Evolutionary conservation across 331 rosid genomes (phyloP), one percentile per base, ranked within the genome.

Genomic region (Dryas integrifolia): DNA sequence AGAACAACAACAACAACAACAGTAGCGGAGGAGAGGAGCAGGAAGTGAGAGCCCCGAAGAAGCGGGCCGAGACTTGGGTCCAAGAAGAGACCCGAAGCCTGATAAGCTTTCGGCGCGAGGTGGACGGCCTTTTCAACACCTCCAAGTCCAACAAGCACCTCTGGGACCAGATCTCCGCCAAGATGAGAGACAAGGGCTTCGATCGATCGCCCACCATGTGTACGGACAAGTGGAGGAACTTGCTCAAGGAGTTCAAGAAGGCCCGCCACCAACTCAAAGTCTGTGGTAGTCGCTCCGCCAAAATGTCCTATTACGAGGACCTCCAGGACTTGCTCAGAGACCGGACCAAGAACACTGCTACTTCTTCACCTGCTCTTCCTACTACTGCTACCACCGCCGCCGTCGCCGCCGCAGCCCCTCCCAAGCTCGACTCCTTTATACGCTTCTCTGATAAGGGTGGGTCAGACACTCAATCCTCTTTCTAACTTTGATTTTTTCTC

Each of bases 121-220:
- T 90, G 81, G 97, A 95, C 55, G 88, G 87, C 0, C 82, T 86
- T 1, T 94, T 94, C 77, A 94, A 94, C 69, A 86, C 97, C n/a
- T 94, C 98, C 0, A 94, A 94, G 62, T 94, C 98, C 6, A 94
- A 94, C 82, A 91, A 90, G 77, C 98, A 94, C 70, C 48, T 94
- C 24, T 94, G 98, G 98, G 97, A 91, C 3, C 96, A 89, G 81
- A 94, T 94, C 48, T 94, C 98, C 0, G 56, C 90, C 0, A 91
- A 85, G 77, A 91, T 94, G 98, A 86, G 92, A 45, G 97, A 83
- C 1, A 89, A 92, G 73, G 98, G 98, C 10, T 94, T 94, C 72
- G 97, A 91, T 79, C 90, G 98, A 8, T 91, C 97, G 0, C 96
- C 98, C 0, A 94, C 96, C 6, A 94, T 94, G 98, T 94, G 98